These are phyloP conservation scores for Colletotrichum musicola DNA, from an alignment of 2,329 filamentous ascomycete species.

Conservation along the genomic window DNA sequence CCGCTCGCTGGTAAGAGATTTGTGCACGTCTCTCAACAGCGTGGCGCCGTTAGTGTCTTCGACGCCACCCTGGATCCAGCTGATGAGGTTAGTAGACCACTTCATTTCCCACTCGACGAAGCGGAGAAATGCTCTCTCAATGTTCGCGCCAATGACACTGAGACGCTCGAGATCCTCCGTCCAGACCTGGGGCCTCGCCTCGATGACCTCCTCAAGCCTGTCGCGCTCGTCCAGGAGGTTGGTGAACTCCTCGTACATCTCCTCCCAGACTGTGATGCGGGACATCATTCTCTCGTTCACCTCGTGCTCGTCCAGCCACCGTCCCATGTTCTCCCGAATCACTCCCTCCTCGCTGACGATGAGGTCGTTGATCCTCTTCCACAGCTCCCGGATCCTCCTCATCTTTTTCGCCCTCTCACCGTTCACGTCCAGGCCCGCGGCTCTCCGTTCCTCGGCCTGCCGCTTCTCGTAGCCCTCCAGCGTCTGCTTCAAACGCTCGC, in stretches of 20 bases:
- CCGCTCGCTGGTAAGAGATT: not conserved
- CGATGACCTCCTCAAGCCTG: not conserved
- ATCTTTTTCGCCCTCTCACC: not conserved
- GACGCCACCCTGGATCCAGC: not conserved
- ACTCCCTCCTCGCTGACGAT: not conserved
- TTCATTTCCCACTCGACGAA: too few species aligned
- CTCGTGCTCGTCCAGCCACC: not conserved
- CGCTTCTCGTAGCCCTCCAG: conserved; percentile 4
- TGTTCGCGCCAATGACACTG: too few species aligned
- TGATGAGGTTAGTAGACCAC: not conserved
- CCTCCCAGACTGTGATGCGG: not conserved
- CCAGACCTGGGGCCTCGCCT: not conserved
- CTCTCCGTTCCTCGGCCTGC: not conserved
- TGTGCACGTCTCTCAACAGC: not conserved
- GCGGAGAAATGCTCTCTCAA: too few species aligned
- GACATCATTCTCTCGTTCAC: not conserved
- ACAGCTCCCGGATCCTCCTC: not conserved
- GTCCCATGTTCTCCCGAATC: not conserved
- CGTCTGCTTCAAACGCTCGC: not conserved
- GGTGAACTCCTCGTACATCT: not conserved
- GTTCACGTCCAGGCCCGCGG: not conserved
- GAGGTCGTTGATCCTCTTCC: conserved; percentile 7
- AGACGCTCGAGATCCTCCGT: too few species aligned
- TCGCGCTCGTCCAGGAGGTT: not conserved
- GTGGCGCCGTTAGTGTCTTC: too few species aligned